Base-by-base conservation (phyloP, 2,329 filamentous ascomycete genomes). In the Calonectria henricotiae region DNA sequence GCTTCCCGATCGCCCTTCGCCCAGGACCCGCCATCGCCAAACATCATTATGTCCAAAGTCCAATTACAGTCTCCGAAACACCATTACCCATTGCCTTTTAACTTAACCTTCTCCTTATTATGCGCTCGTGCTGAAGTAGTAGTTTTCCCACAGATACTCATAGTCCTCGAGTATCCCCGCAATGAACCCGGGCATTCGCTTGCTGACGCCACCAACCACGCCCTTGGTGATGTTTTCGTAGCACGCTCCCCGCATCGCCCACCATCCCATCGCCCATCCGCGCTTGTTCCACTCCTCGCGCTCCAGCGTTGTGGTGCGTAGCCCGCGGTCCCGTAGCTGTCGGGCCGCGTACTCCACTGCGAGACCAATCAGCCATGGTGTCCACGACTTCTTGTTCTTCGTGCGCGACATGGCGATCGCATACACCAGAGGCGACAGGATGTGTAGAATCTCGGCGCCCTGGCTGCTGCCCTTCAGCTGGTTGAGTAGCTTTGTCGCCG, bases 101-200 rank as follows among this genome's bases (percentile, higher is more conserved):
- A 41, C 39, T 58, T 58, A 55, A 25, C 63, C 43, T 6, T 47
- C 44, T 30, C 35, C 12, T 17, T 20, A 49, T 73, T 68, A 71
- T 77, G 81, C 80, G 66, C 87, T 89, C 41, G 89, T 90, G 81
- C 88, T 90, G 82, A 98, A 99, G 83, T 98, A 97, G 82, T 98
- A 98, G 77, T 97, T 95, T 83, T 98, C 95, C 96, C 96, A 99
- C 37, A 99, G 86, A 81, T 97, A 98, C 82, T 98, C 94, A 80
- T 99, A 99, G 81, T 99, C 96, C 80, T 98, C 95, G 73, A 98
- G 83, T 54, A 99, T 92, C 68, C 93, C 94, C 9, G 92, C 93
- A 27, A 98, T 87, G 80, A 99, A 89, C 74, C 93, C 91, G 55
- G 97, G 89, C 82, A 98, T 87, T 63, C 93, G 91, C 79, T 92